phyloP scores from a whole-genome alignment of 2,329 filamentous ascomycete genomes.

The Fusarium nodosum region DNA sequence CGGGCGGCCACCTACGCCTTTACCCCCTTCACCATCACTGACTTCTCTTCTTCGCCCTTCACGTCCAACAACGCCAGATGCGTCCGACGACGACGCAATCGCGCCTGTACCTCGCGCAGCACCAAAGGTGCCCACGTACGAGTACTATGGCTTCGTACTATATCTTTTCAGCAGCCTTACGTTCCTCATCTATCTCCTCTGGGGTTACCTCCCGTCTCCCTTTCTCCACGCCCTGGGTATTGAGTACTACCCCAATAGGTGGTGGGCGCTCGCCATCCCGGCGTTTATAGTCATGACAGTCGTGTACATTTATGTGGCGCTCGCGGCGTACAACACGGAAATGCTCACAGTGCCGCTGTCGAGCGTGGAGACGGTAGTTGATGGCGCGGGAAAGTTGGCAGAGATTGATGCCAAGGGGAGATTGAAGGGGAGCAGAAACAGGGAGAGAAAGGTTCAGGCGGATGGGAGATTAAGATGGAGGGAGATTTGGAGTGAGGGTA shows the following conservation, averaged over 20 bases:
- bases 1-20: conserved; percentile 92
- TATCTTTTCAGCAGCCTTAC: conserved; percentile 89
- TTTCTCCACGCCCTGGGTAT: conserved; percentile 95
- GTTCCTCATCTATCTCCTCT: conserved; percentile 80
- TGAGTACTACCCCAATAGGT: conserved; percentile 95
- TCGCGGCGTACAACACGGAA: conserved; percentile 91
- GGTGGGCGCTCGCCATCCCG: conserved; percentile 96
- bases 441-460: conserved; percentile 56
- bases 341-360: conserved; percentile 85
- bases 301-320: conserved; percentile 93
- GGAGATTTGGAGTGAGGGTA: conserved; percentile 89
- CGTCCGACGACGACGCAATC: conserved; percentile 87
- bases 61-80: conserved; percentile 92
- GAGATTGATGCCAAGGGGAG: conserved; percentile 80
- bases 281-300: conserved; percentile 90
- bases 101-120: conserved; percentile 87
- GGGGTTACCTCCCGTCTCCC: conserved; percentile 92
- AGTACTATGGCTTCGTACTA: conserved; percentile 98
- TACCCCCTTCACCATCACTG: conserved; percentile 91
- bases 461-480: conserved; percentile 75
- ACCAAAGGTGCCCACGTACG: conserved; percentile 97
- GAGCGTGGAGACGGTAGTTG: conserved; percentile 89
- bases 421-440: conserved; percentile 56
- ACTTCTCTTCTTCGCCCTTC: conserved; percentile 92
- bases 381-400: conserved; percentile 88